A percentile compares a stretch with the other conserved stretches of the same genome.
phyloP scores from a whole-genome alignment of 2,329 filamentous ascomycete genomes.

The Calonectria crousiana region DNA sequence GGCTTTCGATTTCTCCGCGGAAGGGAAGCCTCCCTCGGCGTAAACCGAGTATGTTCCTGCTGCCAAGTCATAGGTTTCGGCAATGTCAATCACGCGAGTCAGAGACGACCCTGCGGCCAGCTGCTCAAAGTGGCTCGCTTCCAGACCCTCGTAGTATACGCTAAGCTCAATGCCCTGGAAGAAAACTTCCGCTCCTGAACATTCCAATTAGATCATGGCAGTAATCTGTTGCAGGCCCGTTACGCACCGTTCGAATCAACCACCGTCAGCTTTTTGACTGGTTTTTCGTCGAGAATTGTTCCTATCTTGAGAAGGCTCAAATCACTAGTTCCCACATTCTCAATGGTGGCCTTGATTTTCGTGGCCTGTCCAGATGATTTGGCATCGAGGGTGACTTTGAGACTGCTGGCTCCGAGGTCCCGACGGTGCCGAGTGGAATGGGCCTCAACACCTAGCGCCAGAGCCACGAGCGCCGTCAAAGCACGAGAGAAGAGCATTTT shows the following conservation, averaged over 20 bases:
- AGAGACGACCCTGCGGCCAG: constrained; percentile 24
- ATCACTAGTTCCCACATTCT: neutral
- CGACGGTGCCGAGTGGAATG: neutral
- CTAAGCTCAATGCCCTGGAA: constrained; percentile 32
- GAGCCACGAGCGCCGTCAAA: neutral
- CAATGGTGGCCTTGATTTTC: neutral
- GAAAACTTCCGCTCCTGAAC: neutral
- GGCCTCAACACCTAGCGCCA: neutral
- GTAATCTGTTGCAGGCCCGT: accelerated
- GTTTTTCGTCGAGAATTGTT: constrained; percentile 31
- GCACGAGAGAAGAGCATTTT: neutral
- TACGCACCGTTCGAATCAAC: constrained; percentile 14
- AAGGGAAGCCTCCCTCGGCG: constrained; percentile 20
- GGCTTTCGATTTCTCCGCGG: neutral
- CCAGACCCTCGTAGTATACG: constrained; percentile 28
- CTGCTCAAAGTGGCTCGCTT: constrained; percentile 18
- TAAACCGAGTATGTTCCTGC: constrained; percentile 25
- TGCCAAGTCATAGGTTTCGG: constrained; percentile 24
- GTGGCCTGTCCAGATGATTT: neutral
- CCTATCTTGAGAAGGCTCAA: neutral
- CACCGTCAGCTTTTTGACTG: constrained; percentile 29
- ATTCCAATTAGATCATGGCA: neutral
- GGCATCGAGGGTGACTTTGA: neutral
- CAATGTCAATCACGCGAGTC: constrained; percentile 21
- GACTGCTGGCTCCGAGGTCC: neutral